phyloP scores from a whole-genome alignment of 352 stramenopile genomes.

The Phytopythium chamaehyphon region DNA sequence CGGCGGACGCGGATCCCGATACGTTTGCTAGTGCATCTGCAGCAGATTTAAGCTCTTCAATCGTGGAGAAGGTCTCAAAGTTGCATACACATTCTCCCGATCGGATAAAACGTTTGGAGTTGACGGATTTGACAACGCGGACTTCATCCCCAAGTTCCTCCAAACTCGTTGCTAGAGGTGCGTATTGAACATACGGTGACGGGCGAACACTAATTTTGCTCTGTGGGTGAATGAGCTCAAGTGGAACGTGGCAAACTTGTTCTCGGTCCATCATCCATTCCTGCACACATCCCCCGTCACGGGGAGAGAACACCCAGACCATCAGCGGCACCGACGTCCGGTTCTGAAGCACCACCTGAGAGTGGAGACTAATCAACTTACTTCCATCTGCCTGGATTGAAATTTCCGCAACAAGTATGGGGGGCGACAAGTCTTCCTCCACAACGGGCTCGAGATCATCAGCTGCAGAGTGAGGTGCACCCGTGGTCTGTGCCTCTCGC shows the following conservation, averaged over 20 bases:
- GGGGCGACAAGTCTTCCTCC: slow-evolving; percentile 60
- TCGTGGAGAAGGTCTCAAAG: slow-evolving; percentile 72
- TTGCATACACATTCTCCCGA: slow-evolving; percentile 75
- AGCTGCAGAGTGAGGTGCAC: slow-evolving; percentile 9
- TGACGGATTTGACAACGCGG: slow-evolving; percentile 59
- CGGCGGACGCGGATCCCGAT: slow-evolving; percentile 30
- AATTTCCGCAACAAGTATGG: slow-evolving; percentile 83
- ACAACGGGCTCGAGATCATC: slow-evolving; percentile 28
- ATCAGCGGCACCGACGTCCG: slow-evolving; percentile 84
- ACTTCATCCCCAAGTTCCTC: slow-evolving; percentile 77
- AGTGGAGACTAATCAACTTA: slow-evolving; percentile 86
- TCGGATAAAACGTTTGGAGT: slow-evolving; percentile 80
- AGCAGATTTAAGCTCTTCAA: slow-evolving; percentile 60
- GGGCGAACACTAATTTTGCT: slow-evolving; percentile 86
- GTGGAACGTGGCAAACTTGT: slow-evolving; percentile 73
- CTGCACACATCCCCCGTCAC: slow-evolving; percentile 63
- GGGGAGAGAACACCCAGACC: slow-evolving; percentile 86
- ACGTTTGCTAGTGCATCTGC: slow-evolving; percentile 28
- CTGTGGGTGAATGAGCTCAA: slow-evolving; percentile 81
- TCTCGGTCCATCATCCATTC: slow-evolving; percentile 86
- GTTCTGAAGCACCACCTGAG: slow-evolving; percentile 84
- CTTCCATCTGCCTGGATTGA: slow-evolving; percentile 84
- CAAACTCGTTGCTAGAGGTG: slow-evolving; percentile 71
- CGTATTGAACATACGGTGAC: slow-evolving; percentile 83
- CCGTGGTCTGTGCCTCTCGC: slow-evolving; percentile 32